A percentile compares a stretch with the other conserved stretches of the same genome.
Evolutionary conservation across 768 basidiomycete species (phyloP).

Genomic region (Boletus speciosus): DNA sequence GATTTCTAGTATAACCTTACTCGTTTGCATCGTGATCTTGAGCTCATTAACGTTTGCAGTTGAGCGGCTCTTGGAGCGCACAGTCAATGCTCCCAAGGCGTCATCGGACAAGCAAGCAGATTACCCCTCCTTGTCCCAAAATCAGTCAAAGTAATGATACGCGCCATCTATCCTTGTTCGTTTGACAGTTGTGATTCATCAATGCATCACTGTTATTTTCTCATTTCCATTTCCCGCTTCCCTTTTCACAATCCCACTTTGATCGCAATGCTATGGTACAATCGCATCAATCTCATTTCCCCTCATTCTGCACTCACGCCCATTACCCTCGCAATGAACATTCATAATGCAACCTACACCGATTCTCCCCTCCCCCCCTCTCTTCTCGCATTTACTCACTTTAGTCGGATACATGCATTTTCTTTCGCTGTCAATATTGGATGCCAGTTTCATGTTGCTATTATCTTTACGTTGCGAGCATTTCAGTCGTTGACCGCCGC

Average conservation of each 20-base stretch:
- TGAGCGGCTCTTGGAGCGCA: slow-evolving; percentile 64
- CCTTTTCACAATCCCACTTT: slow-evolving; percentile 14
- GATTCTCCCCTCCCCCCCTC: neutral
- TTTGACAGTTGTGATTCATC: slow-evolving; percentile 10
- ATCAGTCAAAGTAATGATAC: slow-evolving; percentile 20
- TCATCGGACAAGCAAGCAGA: slow-evolving; percentile 29
- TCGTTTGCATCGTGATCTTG: neutral
- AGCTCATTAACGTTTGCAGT: slow-evolving; percentile 39
- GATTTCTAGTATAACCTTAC: slow-evolving; percentile 57
- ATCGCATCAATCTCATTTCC: slow-evolving; percentile 28
- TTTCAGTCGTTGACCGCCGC: slow-evolving; percentile 1
- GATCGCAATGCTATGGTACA: slow-evolving; percentile 38
- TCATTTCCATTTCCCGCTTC: neutral
- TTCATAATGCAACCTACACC: slow-evolving; percentile 35
- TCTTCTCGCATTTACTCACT: slow-evolving; percentile 15
- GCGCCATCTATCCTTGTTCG: slow-evolving; percentile 1
- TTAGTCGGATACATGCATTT: slow-evolving; percentile 26
- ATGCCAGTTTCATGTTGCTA: slow-evolving; percentile 11
- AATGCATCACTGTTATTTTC: slow-evolving; percentile 6
- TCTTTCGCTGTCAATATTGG: slow-evolving; percentile 33
- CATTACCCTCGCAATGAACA: slow-evolving; percentile 34
- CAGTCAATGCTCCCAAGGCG: slow-evolving; percentile 28
- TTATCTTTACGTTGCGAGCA: slow-evolving; percentile 13
- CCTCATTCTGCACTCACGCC: slow-evolving; percentile 31
- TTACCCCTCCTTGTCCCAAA: slow-evolving; percentile 28